A percentile compares a stretch with the other conserved stretches of the same genome.
Conservation (phyloP, 495 filamentous ascomycete species). For the Monascus purpureus region DNA sequence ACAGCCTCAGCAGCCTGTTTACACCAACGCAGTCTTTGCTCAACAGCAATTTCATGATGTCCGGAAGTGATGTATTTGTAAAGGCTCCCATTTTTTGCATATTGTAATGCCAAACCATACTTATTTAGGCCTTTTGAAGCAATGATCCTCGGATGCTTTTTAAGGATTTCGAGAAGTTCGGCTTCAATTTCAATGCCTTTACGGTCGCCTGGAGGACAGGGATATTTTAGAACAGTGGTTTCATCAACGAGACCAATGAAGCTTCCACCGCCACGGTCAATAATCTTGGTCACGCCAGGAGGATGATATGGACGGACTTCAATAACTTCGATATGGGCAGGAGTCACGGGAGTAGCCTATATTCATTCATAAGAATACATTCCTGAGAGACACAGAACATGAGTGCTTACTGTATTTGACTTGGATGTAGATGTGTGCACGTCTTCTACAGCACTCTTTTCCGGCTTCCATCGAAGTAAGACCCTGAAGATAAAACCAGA, state of each 20-base stretch:
- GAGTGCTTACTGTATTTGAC: not conserved
- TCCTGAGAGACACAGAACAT: not conserved
- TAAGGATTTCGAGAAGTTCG: conserved; percentile 6
- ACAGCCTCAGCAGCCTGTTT: conserved; percentile 11
- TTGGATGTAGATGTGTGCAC: not conserved
- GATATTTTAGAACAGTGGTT: conserved; percentile 28
- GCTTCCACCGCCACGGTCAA: conserved; percentile 16
- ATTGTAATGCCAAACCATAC: conserved; percentile 8
- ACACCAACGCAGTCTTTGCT: conserved; percentile 7
- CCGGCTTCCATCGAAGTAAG: not conserved
- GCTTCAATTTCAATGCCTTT: conserved; percentile 8
- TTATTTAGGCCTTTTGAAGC: conserved; percentile 4
- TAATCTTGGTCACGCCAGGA: conserved; percentile 21
- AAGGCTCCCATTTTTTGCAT: conserved; percentile 7
- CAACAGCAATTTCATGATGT: conserved; percentile 3
- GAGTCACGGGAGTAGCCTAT: not conserved
- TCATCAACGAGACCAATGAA: conserved; percentile 21
- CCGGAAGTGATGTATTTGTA: conserved; percentile 2
- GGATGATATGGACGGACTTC: conserved; percentile 9
- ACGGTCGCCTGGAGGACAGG: conserved; percentile 22
- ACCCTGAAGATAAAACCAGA: not conserved
- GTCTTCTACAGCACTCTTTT: not conserved
- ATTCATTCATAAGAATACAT: conserved; percentile 1
- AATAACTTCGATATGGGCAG: not conserved
- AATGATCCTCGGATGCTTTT: conserved; percentile 9